These are phyloP conservation scores for Pseudotulostoma volvatum DNA, from an alignment of 495 filamentous ascomycete genomes.

Conservation along the genomic window DNA sequence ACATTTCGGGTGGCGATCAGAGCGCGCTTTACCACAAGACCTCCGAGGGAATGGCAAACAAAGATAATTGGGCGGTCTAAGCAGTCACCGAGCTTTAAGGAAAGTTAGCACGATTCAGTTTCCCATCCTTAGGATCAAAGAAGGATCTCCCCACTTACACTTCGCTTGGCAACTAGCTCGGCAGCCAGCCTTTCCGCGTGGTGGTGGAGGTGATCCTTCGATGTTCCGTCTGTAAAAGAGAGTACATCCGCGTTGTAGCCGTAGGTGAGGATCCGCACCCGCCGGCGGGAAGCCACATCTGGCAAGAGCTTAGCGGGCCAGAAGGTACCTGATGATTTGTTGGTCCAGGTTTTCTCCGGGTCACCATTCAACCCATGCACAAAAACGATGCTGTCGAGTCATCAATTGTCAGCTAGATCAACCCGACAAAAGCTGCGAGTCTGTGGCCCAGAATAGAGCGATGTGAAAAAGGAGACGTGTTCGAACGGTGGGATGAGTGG, in stretches of 20 bases:
- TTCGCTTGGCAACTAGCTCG: slow-evolving; percentile 39
- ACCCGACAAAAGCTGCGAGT: slow-evolving; percentile 34
- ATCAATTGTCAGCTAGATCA: neutral
- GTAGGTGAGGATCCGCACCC: slow-evolving; percentile 60
- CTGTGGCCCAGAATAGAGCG: neutral
- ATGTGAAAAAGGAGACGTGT: neutral
- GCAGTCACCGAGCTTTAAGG: slow-evolving; percentile 33
- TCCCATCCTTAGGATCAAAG: no score
- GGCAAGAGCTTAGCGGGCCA: slow-evolving; percentile 69
- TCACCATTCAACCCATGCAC: slow-evolving; percentile 77
- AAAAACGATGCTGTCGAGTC: slow-evolving; percentile 37
- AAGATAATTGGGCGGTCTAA: slow-evolving; percentile 60
- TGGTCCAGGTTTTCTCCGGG: slow-evolving; percentile 60
- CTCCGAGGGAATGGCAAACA: slow-evolving; percentile 70
- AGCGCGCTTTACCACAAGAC: slow-evolving; percentile 62
- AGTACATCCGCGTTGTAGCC: slow-evolving; percentile 75
- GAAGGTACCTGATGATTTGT: slow-evolving; percentile 44
- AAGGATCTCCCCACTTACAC: slow-evolving; percentile 28
- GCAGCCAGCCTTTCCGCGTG: slow-evolving; percentile 72
- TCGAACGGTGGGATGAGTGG: no score
- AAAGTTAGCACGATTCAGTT: slow-evolving; percentile 1
- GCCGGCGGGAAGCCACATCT: slow-evolving; percentile 38
- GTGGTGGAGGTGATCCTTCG: slow-evolving; percentile 62
- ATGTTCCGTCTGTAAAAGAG: slow-evolving; percentile 40
- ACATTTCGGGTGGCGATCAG: slow-evolving; percentile 49